These are phyloP conservation scores for Cenchrus americanus DNA, from an alignment of 176 grass and related monocot genomes.

Conservation along the genomic window DNA sequence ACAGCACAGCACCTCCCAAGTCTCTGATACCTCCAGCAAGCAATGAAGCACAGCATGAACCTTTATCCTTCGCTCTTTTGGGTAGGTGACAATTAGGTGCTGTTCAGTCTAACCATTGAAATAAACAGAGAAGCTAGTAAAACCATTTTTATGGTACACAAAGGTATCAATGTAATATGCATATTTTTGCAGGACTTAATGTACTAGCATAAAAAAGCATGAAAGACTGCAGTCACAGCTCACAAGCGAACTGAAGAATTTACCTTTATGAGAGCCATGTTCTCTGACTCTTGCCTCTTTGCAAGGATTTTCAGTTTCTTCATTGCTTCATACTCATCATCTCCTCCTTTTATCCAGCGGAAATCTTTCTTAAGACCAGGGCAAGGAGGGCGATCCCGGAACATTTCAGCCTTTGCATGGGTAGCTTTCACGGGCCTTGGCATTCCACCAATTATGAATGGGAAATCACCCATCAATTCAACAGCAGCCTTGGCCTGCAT, in stretches of 20 bases:
- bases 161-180: background rate
- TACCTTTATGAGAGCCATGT: slow-evolving; percentile 66
- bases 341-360: slow-evolving; percentile 39
- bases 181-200: background rate
- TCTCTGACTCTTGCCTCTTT: slow-evolving; percentile 58
- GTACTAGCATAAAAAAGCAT: background rate
- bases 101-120: background rate
- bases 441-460: slow-evolving; percentile 69
- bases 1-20: background rate
- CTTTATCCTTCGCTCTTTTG: background rate
- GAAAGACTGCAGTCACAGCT: background rate
- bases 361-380: slow-evolving; percentile 56
- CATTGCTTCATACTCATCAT: slow-evolving; percentile 43
- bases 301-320: slow-evolving; percentile 44
- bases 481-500: slow-evolving; percentile 44
- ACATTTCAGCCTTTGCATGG: slow-evolving; percentile 46
- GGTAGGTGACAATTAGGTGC: background rate
- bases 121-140: background rate
- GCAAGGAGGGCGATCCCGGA: slow-evolving; percentile 44
- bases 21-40: background rate
- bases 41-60: background rate
- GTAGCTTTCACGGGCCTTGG: slow-evolving; percentile 58
- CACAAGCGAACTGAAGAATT: background rate
- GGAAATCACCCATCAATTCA: slow-evolving; percentile 54
- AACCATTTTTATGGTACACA: background rate